Base-by-base conservation (phyloP, 352 stramenopile species). In the Peronospora destructor region DNA sequence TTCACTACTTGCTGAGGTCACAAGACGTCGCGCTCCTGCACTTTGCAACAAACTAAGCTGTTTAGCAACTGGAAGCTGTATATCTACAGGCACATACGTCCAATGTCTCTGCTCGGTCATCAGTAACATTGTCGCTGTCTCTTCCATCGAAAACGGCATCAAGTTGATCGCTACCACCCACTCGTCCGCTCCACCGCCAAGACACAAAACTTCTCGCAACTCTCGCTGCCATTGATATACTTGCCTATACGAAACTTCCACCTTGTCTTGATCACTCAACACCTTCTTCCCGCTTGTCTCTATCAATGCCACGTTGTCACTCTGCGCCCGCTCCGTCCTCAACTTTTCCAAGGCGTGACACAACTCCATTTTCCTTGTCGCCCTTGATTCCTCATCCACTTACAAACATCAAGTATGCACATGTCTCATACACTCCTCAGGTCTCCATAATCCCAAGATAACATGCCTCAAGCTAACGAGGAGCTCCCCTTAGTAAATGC, bases 31-130 rank as follows among this genome's bases (percentile, higher is more conserved):
- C 25, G 57, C 58, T 0, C 45, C 33, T 10, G 53, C 56, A 37
- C 46, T 57, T 33, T 41, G 34, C 13, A 83, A 25, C n/a, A 76
- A 28, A 4, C 36, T 26, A 17, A 66, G 30, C 29, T 83, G 72
- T 43, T 44, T 47, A 13, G 35, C 21, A 7, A 76, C 5, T 12
- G 72, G 47, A 0, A 75, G 46, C 8, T 60, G 39, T 2, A 56
- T 23, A 42, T 86, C 72, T 25, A 86, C 43, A 0, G 75, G 61
- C 8, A 83, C 70, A 40, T 83, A 84, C 3, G 66, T 38, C 59
- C 68, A 75, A 0, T 45, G n/a, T 7, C 13, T 39, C 25, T 71
- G 44, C 5, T 64, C 48, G 0, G 56, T 62, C 9, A 73, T 48
- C 6, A 70, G 14, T n/a, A 84, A 21, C 53, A 82, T 52, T 29